Conservation (phyloP, 179 eudicot genomes). For the Silene noctiflora region DNA sequence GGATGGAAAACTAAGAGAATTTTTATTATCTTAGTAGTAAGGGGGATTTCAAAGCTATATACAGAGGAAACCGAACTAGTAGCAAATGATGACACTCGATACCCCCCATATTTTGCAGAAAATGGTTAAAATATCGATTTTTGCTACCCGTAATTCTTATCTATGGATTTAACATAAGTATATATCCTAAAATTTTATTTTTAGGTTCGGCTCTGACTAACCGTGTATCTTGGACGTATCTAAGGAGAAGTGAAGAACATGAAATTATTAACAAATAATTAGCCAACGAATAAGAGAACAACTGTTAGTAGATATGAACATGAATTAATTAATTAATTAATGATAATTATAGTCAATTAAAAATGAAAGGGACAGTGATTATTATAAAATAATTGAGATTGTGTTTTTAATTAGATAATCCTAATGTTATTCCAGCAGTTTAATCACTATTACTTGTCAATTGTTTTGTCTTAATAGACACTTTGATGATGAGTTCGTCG, state of each 20-base stretch:
- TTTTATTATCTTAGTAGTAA: too few relatives aligned
- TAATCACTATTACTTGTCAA: not conserved
- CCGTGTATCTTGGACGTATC: slow-evolving; percentile 27
- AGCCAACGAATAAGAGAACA: not conserved
- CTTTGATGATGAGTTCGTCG: not conserved
- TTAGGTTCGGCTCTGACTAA: not conserved
- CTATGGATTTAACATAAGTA: too few relatives aligned
- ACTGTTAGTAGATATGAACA: not conserved
- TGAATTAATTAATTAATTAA: not conserved
- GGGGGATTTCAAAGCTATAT: not conserved
- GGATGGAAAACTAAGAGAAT: too few relatives aligned
- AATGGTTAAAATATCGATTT: too few relatives aligned
- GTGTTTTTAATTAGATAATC: not conserved
- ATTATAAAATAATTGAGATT: slow-evolving; percentile 13
- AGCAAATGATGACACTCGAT: too few relatives aligned
- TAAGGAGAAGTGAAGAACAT: not conserved
- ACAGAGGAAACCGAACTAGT: too few relatives aligned
- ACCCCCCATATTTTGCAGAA: too few relatives aligned
- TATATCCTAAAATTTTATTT: too few relatives aligned
- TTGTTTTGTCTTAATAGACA: not conserved
- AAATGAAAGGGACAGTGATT: slow-evolving; percentile 6
- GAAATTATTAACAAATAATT: not conserved
- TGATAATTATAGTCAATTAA: slow-evolving; percentile 12
- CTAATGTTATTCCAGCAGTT: slow-evolving; percentile 2
- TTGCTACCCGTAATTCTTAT: too few relatives aligned